Evolutionary conservation across 2,329 filamentous ascomycete species (phyloP), one percentile per base, ranked within the genome.

Genomic region (Curvularia verruculosa): DNA sequence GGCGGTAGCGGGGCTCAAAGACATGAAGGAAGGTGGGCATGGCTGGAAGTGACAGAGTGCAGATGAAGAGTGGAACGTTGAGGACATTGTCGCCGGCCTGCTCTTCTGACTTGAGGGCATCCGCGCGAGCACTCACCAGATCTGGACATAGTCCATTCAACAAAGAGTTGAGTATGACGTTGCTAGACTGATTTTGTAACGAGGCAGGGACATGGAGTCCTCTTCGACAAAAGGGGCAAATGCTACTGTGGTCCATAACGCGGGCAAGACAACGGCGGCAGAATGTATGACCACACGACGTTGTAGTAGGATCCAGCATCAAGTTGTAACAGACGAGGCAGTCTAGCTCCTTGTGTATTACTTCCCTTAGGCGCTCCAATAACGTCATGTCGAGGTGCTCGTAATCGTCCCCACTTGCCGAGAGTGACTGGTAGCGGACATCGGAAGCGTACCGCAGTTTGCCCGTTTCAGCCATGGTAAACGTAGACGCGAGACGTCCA

Each of bases 1-100:
- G 81, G 7, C 91, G 86, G 72, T 96, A 96, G 6, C 90, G 85
- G n/a, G 91, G 90, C 73, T 96, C 93, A 70, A 96, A 96, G n/a
- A 97, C 85, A 67, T 96, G 90, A 3, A 96, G 80, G 65, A 95
- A 95, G 0, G 91, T 93, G 0, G 81, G 91, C 85, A 94, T 92
- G 1, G 83, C 82, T 1, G 93, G 93, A 65, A 95, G 94, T 0
- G 91, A 85, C 8, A 96, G 77, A 0, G 91, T 92, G 76, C 90
- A 95, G 29, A 96, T 84, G 65, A 96, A 96, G 0, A 96, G 79
- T 0, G 74, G 73, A 3, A 88, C 84, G 34, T 87, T 84, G 18
- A 86, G 80, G 9, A 86, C 85, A 3, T 83, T 82, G 26, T 78
- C 68, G 1, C 81, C 81, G 9, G 81, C 79, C 28, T 83, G 80